Evolutionary conservation across 2,329 filamentous ascomycete species (phyloP), one percentile per base, ranked within the genome.

Genomic region (Graphiopsis chlorocephala): DNA sequence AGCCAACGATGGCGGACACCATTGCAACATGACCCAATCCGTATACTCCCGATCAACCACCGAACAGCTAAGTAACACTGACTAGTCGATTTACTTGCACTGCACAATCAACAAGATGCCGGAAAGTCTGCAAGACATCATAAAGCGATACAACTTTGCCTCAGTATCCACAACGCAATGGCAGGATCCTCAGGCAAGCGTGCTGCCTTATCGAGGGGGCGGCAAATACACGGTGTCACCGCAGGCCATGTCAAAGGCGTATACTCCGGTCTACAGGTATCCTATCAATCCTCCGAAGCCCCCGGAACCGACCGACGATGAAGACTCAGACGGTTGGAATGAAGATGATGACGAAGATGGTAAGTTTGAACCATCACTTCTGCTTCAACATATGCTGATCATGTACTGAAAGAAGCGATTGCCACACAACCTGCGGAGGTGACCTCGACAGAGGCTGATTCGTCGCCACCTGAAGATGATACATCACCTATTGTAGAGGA

Each of bases 41-140:
- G 23, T 45, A 45, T 45, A 45, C 23, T 26, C 15, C 31, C 50
- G 17, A 28, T 53, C 50, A 29, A 53, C 8, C 26, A 53, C n/a
- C 20, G 50, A 20, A 31, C 26, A 31, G 26, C 26, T 28, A 53
- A 53, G 50, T 53, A 29, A 31, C 15, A 31, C 77, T 65, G 76
- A 80, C 31, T 72, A 68, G 23, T 72, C 71, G 26, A 72, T 70
- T 28, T 61, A 75, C 56, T 75, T 78, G 25, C 77, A 79, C 64
- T 72, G 74, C 17, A 74, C 76, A 12, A 29, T 29, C 50, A 45
- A 45, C 50, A 58, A 42, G 55, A 35, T 35, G 20, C 33, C 33
- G 5, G 23, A 45, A 15, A 55, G 56, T 35, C 23, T 55, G 35
- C 45, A 57, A 33, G 61, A 63, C 38, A 48, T 63, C 35, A 64